A percentile compares a stretch with the other conserved stretches of the same genome.
These are phyloP conservation scores for Tolypocladium cylindrosporum DNA, from an alignment of 2,329 filamentous ascomycete species.

Conservation along the genomic window DNA sequence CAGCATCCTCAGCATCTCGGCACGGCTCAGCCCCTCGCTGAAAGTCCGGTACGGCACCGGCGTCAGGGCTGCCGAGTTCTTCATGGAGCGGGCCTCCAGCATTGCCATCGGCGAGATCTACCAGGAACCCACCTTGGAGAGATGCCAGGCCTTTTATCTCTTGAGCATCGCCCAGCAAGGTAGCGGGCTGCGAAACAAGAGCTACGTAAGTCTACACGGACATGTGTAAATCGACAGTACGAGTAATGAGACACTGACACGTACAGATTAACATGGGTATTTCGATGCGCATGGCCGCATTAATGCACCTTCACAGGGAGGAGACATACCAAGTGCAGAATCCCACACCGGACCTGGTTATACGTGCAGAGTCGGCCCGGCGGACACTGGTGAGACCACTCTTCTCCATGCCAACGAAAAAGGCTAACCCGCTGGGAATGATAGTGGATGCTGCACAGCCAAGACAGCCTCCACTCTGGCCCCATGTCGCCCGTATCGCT, in stretches of 20 bases:
- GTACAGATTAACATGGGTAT: slow-evolving; percentile 45
- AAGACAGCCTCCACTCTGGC: slow-evolving; percentile 46
- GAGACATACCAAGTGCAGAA: slow-evolving; percentile 38
- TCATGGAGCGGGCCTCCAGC: slow-evolving; percentile 38
- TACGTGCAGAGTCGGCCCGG: slow-evolving; percentile 44
- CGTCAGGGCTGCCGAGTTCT: slow-evolving; percentile 40
- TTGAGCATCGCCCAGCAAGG: slow-evolving; percentile 50
- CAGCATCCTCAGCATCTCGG: slow-evolving; percentile 45
- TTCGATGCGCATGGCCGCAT: slow-evolving; percentile 43
- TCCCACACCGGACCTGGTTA: slow-evolving; percentile 32
- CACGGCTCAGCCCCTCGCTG: slow-evolving; percentile 40
- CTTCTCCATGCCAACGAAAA: neutral
- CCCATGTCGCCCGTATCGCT: slow-evolving; percentile 41
- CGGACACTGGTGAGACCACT: slow-evolving; percentile 36
- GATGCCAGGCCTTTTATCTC: slow-evolving; percentile 49
- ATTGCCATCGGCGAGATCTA: slow-evolving; percentile 42
- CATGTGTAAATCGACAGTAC: too few species aligned
- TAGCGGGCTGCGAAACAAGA: slow-evolving; percentile 40
- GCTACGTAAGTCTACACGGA: slow-evolving; percentile 34
- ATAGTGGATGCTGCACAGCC: slow-evolving; percentile 50
- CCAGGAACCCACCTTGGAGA: slow-evolving; percentile 40
- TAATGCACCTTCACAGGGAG: slow-evolving; percentile 45
- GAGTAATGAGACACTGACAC: neutral
- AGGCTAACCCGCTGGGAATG: neutral
- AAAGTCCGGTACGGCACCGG: slow-evolving; percentile 38